These are phyloP conservation scores for Atalantia buxifolia DNA, from an alignment of 345 rosid species.

Conservation along the genomic window DNA sequence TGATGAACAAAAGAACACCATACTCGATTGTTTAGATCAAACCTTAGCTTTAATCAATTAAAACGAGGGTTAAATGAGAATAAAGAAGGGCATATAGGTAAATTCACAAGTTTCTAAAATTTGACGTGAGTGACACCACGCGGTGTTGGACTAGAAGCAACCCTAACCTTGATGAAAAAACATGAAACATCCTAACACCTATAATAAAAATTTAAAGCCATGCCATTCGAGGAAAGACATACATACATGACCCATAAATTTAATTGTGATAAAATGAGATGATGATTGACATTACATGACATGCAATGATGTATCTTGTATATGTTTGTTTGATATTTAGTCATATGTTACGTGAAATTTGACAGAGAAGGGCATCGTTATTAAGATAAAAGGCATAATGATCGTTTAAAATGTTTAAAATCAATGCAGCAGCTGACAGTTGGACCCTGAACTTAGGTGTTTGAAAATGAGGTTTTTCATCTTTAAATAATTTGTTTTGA, in stretches of 20 bases:
- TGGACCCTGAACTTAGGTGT: conserved; percentile 17
- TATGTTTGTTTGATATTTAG: background rate
- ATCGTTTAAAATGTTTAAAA: conserved; percentile 26
- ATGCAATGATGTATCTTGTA: background rate
- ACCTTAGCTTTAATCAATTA: background rate
- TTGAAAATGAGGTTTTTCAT: conserved; percentile 24
- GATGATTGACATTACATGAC: background rate
- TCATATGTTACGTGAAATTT: conserved; percentile 18
- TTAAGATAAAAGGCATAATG: conserved; percentile 13
- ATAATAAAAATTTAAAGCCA: background rate
- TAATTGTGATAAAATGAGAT: background rate
- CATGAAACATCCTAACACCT: background rate
- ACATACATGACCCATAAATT: background rate
- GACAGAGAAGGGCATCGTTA: conserved; percentile 27
- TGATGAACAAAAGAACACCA: background rate
- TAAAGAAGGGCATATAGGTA: conserved; percentile 6
- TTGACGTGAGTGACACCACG: conserved; percentile 15
- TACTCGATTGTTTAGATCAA: background rate
- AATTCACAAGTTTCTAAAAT: background rate
- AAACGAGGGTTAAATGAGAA: background rate
- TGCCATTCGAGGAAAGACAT: no score
- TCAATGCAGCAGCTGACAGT: conserved; percentile 20
- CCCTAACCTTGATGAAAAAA: no score
- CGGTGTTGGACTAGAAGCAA: background rate
- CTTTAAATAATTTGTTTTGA: conserved; percentile 6